Percentiles rank a stretch among this genome's conserved stretches.
These are phyloP conservation scores for Neurospora crassa DNA, from an alignment of 2,329 filamentous ascomycete species.

Conservation along the genomic window DNA sequence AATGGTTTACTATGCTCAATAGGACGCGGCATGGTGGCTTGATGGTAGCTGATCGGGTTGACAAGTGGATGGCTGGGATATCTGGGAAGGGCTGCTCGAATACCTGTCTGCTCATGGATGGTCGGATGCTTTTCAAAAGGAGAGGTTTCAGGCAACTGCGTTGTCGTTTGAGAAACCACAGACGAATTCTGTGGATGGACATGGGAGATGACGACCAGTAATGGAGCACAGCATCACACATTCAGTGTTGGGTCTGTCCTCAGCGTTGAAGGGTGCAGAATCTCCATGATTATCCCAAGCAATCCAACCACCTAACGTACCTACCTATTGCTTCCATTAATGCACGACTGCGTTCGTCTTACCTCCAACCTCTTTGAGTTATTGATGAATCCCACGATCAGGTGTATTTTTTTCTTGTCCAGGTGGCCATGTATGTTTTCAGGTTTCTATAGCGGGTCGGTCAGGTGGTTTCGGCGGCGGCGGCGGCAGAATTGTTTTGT, in stretches of 20 bases:
- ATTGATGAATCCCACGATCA: neutral
- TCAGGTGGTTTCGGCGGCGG: neutral
- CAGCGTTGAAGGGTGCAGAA: neutral
- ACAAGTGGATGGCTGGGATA: neutral
- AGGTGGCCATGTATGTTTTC: neutral
- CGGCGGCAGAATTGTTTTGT: neutral
- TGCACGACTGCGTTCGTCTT: neutral
- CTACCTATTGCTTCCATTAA: neutral
- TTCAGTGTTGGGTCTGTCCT: neutral
- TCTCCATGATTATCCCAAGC: neutral
- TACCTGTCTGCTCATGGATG: neutral
- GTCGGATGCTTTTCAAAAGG: neutral
- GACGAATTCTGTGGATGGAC: neutral
- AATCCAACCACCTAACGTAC: neutral
- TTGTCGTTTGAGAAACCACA: neutral
- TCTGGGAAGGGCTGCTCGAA: neutral
- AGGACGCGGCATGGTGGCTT: constrained; percentile 20
- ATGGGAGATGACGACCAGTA: neutral
- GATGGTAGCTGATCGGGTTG: neutral
- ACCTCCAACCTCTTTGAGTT: neutral
- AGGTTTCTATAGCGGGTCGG: neutral
- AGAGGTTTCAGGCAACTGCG: neutral
- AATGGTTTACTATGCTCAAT: constrained; percentile 54
- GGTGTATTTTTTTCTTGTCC: neutral
- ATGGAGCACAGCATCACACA: neutral